Evolutionary conservation across 2,329 filamentous ascomycete species (phyloP).

Genomic region (Epicoccum nigrum): DNA sequence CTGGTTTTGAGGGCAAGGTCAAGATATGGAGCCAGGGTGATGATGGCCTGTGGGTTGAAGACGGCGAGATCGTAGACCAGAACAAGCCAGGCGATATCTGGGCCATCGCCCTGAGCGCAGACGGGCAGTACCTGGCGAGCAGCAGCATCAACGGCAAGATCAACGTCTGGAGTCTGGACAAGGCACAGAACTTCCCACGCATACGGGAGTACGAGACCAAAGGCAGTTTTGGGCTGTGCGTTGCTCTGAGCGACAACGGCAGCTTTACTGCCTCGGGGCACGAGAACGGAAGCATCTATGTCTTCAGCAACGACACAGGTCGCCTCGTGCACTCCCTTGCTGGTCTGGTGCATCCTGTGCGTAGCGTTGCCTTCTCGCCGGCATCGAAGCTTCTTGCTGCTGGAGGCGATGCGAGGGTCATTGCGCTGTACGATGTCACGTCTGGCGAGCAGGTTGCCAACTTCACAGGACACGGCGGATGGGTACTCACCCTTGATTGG

Average conservation of each 20-base stretch:
- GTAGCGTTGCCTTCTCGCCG: slow-evolving; percentile 86
- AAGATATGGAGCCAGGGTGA: slow-evolving; percentile 75
- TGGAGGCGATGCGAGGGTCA: slow-evolving; percentile 85
- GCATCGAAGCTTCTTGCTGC: slow-evolving; percentile 83
- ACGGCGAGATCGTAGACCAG: slow-evolving; percentile 54
- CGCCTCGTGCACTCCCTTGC: slow-evolving; percentile 84
- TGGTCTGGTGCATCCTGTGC: slow-evolving; percentile 84
- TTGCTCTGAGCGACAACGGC: slow-evolving; percentile 81
- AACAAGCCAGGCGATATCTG: slow-evolving; percentile 76
- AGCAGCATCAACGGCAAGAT: slow-evolving; percentile 88
- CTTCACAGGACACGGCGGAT: slow-evolving; percentile 77
- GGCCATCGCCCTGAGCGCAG: slow-evolving; percentile 83
- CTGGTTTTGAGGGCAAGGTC: slow-evolving; percentile 87
- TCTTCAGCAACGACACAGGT: slow-evolving; percentile 92
- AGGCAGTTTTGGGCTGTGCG: slow-evolving; percentile 86
- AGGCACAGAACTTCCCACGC: slow-evolving; percentile 62
- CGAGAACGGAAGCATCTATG: slow-evolving; percentile 87
- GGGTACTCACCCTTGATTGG: slow-evolving; percentile 93
- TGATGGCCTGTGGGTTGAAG: slow-evolving; percentile 60
- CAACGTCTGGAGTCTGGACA: slow-evolving; percentile 78
- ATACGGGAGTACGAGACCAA: slow-evolving; percentile 89
- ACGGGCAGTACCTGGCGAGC: slow-evolving; percentile 83
- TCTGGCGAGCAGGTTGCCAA: slow-evolving; percentile 93
- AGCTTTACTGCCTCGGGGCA: slow-evolving; percentile 89
- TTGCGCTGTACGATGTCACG: slow-evolving; percentile 88